Percentiles rank a stretch among this genome's conserved stretches.
phyloP scores from a whole-genome alignment of 257 asterid species.

The Solanum arcanum region DNA sequence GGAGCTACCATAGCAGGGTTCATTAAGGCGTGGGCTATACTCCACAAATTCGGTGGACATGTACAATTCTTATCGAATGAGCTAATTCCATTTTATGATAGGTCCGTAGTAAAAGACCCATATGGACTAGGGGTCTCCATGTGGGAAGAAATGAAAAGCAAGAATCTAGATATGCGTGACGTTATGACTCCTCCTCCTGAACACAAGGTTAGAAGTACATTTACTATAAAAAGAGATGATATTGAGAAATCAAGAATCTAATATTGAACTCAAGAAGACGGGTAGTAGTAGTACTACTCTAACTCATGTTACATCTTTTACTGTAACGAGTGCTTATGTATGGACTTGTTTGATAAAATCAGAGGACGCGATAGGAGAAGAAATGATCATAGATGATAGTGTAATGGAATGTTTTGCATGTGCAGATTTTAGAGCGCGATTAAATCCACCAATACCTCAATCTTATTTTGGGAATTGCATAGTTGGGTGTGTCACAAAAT shows the following conservation, averaged over 20 bases:
- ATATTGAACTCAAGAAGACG: slow-evolving; percentile 2
- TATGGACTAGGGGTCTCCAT: too few species aligned
- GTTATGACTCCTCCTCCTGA: too few species aligned
- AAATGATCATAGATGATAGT: slow-evolving; percentile 4
- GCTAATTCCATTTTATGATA: too few species aligned
- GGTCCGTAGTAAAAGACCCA: too few species aligned
- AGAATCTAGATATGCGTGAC: too few species aligned
- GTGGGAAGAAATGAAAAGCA: too few species aligned
- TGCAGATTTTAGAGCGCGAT: slow-evolving; percentile 5
- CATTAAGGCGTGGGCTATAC: slow-evolving; percentile 2
- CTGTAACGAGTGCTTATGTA: slow-evolving; percentile 3
- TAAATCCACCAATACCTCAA: slow-evolving; percentile 10
- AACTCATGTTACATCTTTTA: slow-evolving; percentile 22
- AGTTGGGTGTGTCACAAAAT: background rate
- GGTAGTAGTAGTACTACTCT: background rate
- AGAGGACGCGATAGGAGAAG: background rate
- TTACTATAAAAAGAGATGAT: background rate
- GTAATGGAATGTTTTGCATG: slow-evolving; percentile 21
- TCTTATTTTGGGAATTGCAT: slow-evolving; percentile 41
- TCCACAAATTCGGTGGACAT: background rate
- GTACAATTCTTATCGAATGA: too few species aligned
- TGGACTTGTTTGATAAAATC: slow-evolving; percentile 21
- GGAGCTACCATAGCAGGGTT: background rate
- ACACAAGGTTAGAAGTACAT: slow-evolving; percentile 5
- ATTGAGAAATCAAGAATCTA: slow-evolving; percentile 6